These are phyloP conservation scores for Abelmoschus esculentus DNA, from an alignment of 345 rosid species.

Conservation along the genomic window DNA sequence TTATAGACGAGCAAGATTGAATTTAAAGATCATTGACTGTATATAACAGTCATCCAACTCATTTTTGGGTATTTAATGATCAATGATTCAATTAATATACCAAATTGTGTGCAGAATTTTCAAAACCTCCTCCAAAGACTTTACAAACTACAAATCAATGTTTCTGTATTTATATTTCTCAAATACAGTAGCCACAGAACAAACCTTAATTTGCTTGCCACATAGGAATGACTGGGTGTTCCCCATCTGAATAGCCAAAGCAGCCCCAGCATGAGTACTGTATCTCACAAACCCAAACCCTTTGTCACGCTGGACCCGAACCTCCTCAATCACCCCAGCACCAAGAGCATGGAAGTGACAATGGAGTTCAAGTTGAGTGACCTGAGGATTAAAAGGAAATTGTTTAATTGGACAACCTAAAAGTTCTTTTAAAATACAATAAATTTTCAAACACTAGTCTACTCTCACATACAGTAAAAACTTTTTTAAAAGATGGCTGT, in stretches of 20 bases:
- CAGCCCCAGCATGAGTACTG: slow-evolving; percentile 81
- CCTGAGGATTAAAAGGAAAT: slow-evolving; percentile 33
- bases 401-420: slow-evolving; percentile 1
- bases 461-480: background rate
- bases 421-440: background rate
- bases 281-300: slow-evolving; percentile 96
- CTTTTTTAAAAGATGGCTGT: background rate
- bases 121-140: background rate
- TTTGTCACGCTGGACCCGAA: slow-evolving; percentile 88
- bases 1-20: background rate
- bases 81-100: background rate
- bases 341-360: slow-evolving; percentile 83
- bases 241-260: slow-evolving; percentile 87
- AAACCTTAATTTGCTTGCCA: slow-evolving; percentile 88
- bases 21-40: background rate
- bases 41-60: background rate
- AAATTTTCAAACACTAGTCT: background rate
- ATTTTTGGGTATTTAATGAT: background rate
- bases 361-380: slow-evolving; percentile 81
- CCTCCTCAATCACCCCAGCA: slow-evolving; percentile 94
- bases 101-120: background rate
- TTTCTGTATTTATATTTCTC: background rate
- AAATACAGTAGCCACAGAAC: background rate
- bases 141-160: background rate
- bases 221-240: slow-evolving; percentile 63